These are phyloP conservation scores for Colletotrichum eleusines DNA, from an alignment of 2,329 filamentous ascomycete genomes.

Conservation along the genomic window DNA sequence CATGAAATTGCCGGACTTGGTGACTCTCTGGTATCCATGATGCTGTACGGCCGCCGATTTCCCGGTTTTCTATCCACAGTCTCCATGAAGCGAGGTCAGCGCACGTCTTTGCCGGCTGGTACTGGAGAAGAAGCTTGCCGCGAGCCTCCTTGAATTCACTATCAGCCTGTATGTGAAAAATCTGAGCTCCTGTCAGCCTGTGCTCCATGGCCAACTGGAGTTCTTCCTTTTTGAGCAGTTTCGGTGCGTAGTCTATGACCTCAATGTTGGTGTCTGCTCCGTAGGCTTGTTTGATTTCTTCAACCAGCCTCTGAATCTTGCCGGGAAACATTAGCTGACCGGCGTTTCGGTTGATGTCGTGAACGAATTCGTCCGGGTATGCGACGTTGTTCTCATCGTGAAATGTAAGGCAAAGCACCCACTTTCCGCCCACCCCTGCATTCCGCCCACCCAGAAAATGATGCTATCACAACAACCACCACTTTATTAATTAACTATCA, in stretches of 20 bases:
- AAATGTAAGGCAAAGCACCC: too few species aligned
- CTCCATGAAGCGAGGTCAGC: not conserved
- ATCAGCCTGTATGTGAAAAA: not conserved
- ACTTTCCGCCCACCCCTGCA: too few species aligned
- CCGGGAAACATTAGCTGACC: not conserved
- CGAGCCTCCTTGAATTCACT: not conserved
- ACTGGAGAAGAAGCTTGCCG: not conserved
- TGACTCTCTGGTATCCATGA: not conserved
- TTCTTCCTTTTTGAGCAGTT: not conserved
- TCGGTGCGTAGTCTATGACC: not conserved
- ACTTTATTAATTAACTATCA: too few species aligned
- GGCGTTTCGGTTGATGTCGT: not conserved
- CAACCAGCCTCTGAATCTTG: not conserved
- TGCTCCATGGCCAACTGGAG: rapidly evolving
- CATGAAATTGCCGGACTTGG: not conserved
- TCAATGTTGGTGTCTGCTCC: not conserved
- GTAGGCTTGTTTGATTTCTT: not conserved
- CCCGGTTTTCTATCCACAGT: not conserved
- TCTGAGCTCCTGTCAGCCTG: not conserved
- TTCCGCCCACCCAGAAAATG: too few species aligned
- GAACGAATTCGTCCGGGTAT: not conserved
- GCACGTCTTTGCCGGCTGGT: not conserved
- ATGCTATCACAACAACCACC: too few species aligned
- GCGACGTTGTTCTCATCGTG: not conserved
- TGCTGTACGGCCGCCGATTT: not conserved